Evolutionary conservation across 768 basidiomycete genomes (phyloP).

Genomic region (Russula foetens): DNA sequence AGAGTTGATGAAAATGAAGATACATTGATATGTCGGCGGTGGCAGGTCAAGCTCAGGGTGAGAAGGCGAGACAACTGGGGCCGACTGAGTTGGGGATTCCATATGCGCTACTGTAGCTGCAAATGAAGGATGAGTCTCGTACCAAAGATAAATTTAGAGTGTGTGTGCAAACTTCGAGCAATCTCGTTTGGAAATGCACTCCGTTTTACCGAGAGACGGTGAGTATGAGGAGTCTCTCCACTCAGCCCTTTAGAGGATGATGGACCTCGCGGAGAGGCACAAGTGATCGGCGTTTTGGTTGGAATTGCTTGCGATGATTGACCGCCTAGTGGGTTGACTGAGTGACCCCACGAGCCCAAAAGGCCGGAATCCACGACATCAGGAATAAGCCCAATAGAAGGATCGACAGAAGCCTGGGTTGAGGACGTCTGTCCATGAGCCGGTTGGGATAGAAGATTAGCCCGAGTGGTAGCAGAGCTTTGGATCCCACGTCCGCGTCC

Average conservation of each 20-base stretch:
- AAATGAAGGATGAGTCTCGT: not conserved
- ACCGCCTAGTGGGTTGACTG: not conserved
- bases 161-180: not conserved
- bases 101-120: not conserved
- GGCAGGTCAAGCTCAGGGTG: not conserved
- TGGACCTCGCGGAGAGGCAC: not conserved
- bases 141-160: not conserved
- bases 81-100: not conserved
- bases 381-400: not conserved
- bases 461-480: not conserved
- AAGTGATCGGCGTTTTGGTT: not conserved
- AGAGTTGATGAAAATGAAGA: not conserved
- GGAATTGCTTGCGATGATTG: not conserved
- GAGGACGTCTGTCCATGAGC: not conserved
- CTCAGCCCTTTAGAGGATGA: not conserved
- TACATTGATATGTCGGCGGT: not conserved
- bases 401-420: not conserved
- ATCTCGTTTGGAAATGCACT: not conserved
- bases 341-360: not conserved
- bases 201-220: not conserved
- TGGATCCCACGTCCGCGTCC: not conserved
- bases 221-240: not conserved
- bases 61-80: not conserved
- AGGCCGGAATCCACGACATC: not conserved
- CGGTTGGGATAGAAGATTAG: not conserved